phyloP scores from a whole-genome alignment of 805 yeast genomes.

The Yamadazyma ubonensis region DNA sequence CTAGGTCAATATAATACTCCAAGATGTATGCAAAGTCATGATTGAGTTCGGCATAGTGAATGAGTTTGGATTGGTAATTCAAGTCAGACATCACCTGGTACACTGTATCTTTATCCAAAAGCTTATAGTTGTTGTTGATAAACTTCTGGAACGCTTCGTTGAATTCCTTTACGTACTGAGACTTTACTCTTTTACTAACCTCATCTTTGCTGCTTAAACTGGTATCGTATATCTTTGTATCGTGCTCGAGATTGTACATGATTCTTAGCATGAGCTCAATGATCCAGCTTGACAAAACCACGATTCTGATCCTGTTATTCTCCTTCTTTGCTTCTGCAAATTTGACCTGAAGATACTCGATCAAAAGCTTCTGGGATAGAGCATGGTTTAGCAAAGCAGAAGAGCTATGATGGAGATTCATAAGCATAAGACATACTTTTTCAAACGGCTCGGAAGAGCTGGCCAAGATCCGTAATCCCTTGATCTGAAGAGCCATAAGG shows the following conservation, averaged over 20 bases:
- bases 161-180: slow-evolving; percentile 9
- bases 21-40: slow-evolving; percentile 70
- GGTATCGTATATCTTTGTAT: slow-evolving; percentile 8
- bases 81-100: slow-evolving; percentile 70
- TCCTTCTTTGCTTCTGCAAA: slow-evolving; percentile 25
- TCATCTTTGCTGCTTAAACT: not conserved
- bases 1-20: slow-evolving; percentile 63
- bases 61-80: slow-evolving; percentile 60
- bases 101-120: slow-evolving; percentile 63
- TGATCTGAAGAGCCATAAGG: slow-evolving; percentile 33
- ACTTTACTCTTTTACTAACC: not conserved
- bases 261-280: slow-evolving; percentile 55
- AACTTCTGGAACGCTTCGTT: slow-evolving; percentile 44
- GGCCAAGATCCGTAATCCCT: slow-evolving; percentile 51
- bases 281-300: slow-evolving; percentile 63
- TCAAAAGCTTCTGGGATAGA: slow-evolving; percentile 24
- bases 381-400: not conserved
- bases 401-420: slow-evolving; percentile 17
- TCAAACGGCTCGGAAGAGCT: slow-evolving; percentile 67
- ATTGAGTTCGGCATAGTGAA: slow-evolving; percentile 65
- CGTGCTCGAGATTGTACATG: slow-evolving; percentile 42
- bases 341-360: slow-evolving; percentile 35
- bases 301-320: slow-evolving; percentile 32
- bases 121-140: slow-evolving; percentile 44
- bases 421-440: slow-evolving; percentile 56